A percentile compares a stretch with the other conserved stretches of the same genome.
Evolutionary conservation across 768 basidiomycete species (phyloP).

Genomic region (Termitomyces sp.): DNA sequence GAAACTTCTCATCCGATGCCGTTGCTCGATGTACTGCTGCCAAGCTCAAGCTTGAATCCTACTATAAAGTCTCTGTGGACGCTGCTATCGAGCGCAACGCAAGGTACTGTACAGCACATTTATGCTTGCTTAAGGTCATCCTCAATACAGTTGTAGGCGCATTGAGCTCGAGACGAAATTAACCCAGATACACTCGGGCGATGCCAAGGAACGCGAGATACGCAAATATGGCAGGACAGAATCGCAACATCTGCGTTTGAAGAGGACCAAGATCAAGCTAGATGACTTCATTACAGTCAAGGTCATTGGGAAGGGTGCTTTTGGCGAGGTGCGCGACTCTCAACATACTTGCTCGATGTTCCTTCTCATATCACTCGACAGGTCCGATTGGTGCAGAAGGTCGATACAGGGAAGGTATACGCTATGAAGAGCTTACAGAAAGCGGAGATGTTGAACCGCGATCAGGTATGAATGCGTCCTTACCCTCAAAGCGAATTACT

Average conservation of each 20-base stretch:
- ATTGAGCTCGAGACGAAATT: slow-evolving; percentile 86
- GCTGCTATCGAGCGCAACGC: slow-evolving; percentile 93
- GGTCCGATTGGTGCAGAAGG: slow-evolving; percentile 95
- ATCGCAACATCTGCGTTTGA: slow-evolving; percentile 84
- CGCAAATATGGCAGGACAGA: slow-evolving; percentile 82
- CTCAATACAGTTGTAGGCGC: slow-evolving; percentile 43
- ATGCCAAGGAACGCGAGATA: slow-evolving; percentile 86
- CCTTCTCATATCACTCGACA: slow-evolving; percentile 19
- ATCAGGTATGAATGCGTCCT: slow-evolving; percentile 61
- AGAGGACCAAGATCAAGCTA: slow-evolving; percentile 89
- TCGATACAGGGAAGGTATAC: slow-evolving; percentile 96
- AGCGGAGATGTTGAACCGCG: slow-evolving; percentile 98
- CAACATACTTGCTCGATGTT: neutral
- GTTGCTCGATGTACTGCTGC: slow-evolving; percentile 88
- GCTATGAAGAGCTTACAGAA: slow-evolving; percentile 99
- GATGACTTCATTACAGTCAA: slow-evolving; percentile 95
- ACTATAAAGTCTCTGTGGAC: slow-evolving; percentile 97
- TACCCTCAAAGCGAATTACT: neutral
- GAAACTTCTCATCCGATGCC: slow-evolving; percentile 79
- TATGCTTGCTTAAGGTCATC: neutral
- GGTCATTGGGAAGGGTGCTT: slow-evolving; percentile 98
- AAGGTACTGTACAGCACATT: slow-evolving; percentile 45
- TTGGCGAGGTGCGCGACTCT: slow-evolving; percentile 72
- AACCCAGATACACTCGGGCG: slow-evolving; percentile 64
- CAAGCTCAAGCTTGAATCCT: slow-evolving; percentile 95